These are phyloP conservation scores for Botrytis byssoidea DNA, from an alignment of 2,329 filamentous ascomycete species.

Conservation along the genomic window DNA sequence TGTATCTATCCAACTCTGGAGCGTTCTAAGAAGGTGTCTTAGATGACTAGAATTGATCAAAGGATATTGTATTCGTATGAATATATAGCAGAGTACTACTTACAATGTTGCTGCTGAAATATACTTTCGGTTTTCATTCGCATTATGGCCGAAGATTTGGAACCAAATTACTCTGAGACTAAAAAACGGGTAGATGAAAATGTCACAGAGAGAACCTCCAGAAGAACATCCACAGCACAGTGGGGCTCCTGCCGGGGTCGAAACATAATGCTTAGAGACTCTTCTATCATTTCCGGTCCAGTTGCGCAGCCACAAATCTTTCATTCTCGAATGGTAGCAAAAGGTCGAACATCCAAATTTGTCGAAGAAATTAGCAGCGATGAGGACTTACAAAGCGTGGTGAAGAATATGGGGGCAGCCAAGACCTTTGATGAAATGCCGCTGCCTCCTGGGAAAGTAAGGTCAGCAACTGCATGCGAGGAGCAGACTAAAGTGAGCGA, in stretches of 20 bases:
- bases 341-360: neutral
- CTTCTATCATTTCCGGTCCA: neutral
- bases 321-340: neutral
- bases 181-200: fast-evolving
- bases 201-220: neutral
- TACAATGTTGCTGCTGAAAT: neutral
- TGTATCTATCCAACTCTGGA: neutral
- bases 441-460: neutral
- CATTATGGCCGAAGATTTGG: neutral
- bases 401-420: neutral
- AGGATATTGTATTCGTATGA: no score
- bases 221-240: neutral
- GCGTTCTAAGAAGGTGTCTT: neutral
- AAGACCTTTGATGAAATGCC: neutral
- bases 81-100: neutral
- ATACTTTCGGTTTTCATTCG: neutral
- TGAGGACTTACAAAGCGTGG: neutral
- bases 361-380: neutral
- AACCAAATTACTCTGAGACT: neutral
- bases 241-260: neutral
- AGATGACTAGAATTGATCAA: no score
- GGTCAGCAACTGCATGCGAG: neutral
- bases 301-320: neutral
- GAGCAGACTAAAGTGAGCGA: neutral
- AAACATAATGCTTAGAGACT: neutral